Evolutionary conservation across 2,329 filamentous ascomycete species (phyloP).

Genomic region (Cladobotryum protrusum): DNA sequence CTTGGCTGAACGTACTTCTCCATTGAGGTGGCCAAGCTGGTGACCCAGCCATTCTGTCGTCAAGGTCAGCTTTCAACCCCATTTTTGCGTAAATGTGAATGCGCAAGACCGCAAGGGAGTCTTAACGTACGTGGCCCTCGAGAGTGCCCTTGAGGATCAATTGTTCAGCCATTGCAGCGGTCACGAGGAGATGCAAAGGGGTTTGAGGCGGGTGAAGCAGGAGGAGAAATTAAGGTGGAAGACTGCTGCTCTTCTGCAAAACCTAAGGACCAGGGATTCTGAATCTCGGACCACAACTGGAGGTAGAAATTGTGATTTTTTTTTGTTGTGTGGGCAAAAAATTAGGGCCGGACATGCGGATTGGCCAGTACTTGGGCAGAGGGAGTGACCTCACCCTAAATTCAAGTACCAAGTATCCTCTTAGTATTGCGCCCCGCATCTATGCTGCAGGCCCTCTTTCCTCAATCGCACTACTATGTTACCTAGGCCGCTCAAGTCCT

Average conservation of each 20-base stretch:
- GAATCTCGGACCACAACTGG: conserved; percentile 11
- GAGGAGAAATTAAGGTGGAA: conserved; percentile 30
- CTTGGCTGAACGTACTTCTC: conserved; percentile 71
- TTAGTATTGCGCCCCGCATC: background rate
- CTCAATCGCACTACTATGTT: too few species aligned
- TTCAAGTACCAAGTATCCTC: background rate
- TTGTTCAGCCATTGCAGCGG: conserved; percentile 75
- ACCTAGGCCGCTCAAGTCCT: too few species aligned
- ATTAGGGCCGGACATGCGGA: conserved; percentile 38
- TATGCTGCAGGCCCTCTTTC: background rate
- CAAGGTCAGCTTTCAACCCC: conserved; percentile 17
- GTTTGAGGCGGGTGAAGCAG: conserved; percentile 22
- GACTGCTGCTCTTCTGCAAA: conserved; percentile 24
- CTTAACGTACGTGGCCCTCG: conserved; percentile 78
- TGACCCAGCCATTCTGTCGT: conserved; percentile 88
- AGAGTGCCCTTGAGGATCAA: conserved; percentile 94
- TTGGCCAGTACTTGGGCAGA: background rate
- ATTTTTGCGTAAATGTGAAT: background rate
- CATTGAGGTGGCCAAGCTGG: conserved; percentile 94
- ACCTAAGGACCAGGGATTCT: conserved; percentile 13
- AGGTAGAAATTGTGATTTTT: conserved; percentile 34
- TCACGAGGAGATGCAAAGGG: conserved; percentile 36
- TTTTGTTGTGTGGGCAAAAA: conserved; percentile 47
- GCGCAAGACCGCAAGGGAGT: conserved; percentile 15
- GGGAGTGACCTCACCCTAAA: too few species aligned